Conservation (phyloP, 2,329 filamentous ascomycete species). For the Diaporthe vaccinii region DNA sequence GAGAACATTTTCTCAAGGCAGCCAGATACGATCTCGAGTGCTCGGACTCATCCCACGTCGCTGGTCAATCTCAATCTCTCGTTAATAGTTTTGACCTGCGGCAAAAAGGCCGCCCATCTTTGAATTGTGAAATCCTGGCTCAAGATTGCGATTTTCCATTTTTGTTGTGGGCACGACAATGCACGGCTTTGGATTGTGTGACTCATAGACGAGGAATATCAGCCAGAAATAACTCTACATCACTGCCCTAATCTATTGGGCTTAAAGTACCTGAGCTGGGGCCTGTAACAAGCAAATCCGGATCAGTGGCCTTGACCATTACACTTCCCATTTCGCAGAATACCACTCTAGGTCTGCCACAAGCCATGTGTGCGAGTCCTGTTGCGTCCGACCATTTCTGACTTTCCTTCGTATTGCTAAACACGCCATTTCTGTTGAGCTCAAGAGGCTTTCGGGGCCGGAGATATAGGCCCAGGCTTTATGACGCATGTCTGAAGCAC, state of each 20-base stretch:
- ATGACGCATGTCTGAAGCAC: not conserved
- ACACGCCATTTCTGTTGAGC: slow-evolving; percentile 17
- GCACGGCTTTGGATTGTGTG: not conserved
- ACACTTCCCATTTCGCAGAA: slow-evolving; percentile 22
- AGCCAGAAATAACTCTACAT: not conserved
- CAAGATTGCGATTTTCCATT: not conserved
- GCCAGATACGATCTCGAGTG: not conserved
- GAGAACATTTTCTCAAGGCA: not conserved
- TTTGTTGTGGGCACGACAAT: not conserved
- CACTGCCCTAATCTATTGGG: too few relatives aligned
- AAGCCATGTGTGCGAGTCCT: not conserved
- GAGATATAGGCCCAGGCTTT: slow-evolving; percentile 36
- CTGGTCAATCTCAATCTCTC: too few relatives aligned
- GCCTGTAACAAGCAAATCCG: not conserved
- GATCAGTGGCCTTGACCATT: too few relatives aligned
- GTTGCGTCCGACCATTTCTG: not conserved
- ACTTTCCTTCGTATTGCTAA: not conserved
- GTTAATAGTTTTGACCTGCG: too few relatives aligned
- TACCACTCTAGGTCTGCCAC: slow-evolving; percentile 18
- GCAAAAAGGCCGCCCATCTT: too few relatives aligned
- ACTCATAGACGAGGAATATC: not conserved
- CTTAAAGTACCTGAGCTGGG: too few relatives aligned
- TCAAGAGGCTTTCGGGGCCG: slow-evolving; percentile 28
- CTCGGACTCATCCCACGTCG: not conserved
- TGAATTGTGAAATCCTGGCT: not conserved